Evolutionary conservation across 1,284 basidiomycete species (phyloP).

Genomic region (Pisolithus thermaeus): DNA sequence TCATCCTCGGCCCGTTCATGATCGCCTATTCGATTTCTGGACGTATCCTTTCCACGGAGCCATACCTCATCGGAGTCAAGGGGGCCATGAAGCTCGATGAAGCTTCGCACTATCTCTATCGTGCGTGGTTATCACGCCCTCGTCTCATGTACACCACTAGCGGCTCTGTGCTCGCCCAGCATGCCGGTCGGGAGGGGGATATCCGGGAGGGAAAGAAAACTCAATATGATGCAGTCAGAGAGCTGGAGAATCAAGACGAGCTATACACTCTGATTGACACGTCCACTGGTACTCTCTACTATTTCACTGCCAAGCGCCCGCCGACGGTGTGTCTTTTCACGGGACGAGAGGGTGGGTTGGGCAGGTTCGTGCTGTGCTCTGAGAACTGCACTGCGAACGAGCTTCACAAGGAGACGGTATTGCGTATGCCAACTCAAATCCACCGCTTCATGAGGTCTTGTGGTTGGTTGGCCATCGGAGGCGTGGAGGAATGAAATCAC

Average conservation of each 20-base stretch:
- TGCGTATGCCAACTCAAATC: conserved; percentile 16
- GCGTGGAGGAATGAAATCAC: not conserved
- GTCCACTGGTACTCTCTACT: conserved; percentile 10
- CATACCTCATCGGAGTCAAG: conserved; percentile 10
- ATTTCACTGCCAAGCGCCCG: conserved; percentile 12
- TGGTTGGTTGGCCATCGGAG: conserved; percentile 8
- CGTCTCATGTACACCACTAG: conserved; percentile 7
- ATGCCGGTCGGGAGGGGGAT: not conserved
- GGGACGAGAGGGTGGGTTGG: conserved; percentile 16
- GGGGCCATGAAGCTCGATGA: conserved; percentile 5
- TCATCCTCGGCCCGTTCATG: conserved; percentile 2
- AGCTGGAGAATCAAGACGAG: not conserved
- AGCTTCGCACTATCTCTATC: conserved; percentile 4
- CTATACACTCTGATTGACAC: conserved; percentile 17
- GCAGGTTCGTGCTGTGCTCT: conserved; percentile 18
- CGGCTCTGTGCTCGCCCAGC: conserved; percentile 5
- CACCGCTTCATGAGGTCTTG: conserved; percentile 1
- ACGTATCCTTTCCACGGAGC: conserved; percentile 6
- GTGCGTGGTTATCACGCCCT: conserved; percentile 4
- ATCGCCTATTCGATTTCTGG: conserved; percentile 10
- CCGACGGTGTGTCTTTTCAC: conserved; percentile 19
- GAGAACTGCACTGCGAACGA: conserved; percentile 13
- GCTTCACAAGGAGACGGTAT: conserved; percentile 16
- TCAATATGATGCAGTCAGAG: conserved; percentile 2
- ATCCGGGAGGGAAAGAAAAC: conserved; percentile 1